Base-by-base conservation (phyloP, 2,329 filamentous ascomycete species). In the Pseudocercospora vitis region DNA sequence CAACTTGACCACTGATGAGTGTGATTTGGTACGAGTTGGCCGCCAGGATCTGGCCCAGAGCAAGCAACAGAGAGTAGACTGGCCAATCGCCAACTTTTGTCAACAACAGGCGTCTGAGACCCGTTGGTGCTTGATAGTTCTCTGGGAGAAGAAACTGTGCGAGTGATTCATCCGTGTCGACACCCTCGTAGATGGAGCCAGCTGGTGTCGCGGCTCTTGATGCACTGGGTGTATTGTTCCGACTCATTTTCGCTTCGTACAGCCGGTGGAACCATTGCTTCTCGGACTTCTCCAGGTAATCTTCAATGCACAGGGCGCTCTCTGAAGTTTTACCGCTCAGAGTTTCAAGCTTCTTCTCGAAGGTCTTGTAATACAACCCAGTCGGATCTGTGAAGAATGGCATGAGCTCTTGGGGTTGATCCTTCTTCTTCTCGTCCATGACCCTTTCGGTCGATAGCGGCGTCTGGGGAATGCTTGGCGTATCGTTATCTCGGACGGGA, bases 1-100 rank as follows among this genome's bases (percentile, higher is more conserved):
- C 83, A 16, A 82, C 74, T 60, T 83, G 78, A 14, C 84, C 84
- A 0, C 82, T 83, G 16, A 87, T 74, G n/a, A 87, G 74, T 0
- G 83, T 85, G 63, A 87, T 82, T 64, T 87, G 84, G 68, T 86
- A 86, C 0, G 82, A 85, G 68, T 85, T 86, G 52, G 82, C 81
- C 1, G 83, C 81, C 46, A 86, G 80, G 56, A 86, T 81, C 62
- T 86, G 83, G 18, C 81, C 80, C 29, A 84, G 73, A 7, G 81
- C 81, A 14, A 86, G 76, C 42, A 86, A 74, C 56, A 85, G 75
- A 3, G 81, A 78, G 65, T 86, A 86, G 5, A 85, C 65, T 0
- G 83, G 83, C 82, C 83, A 86, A 61, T 84, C 81, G n/a, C 80
- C 80, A 50, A 85, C 68, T 29, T 81, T 80, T 52, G 77, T 72